Evolutionary conservation across 306 rosid species (phyloP).

Genomic region (Chamaecrista fasciculata): DNA sequence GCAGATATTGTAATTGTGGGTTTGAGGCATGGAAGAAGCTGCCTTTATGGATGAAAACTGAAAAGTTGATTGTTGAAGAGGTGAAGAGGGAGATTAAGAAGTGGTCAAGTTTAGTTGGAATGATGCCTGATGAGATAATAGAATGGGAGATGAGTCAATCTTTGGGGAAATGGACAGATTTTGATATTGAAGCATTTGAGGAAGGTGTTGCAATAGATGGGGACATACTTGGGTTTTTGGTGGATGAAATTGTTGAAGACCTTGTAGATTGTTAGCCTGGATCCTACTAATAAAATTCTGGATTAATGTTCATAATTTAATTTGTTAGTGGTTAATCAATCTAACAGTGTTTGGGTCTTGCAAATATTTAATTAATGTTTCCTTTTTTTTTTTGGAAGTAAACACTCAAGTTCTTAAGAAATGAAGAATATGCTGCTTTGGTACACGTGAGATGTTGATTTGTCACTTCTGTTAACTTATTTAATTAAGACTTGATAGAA

Average conservation of each 20-base stretch:
- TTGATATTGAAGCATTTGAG: conserved; percentile 71
- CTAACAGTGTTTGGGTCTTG: no score
- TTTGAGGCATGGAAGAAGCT: conserved; percentile 41
- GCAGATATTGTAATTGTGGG: conserved; percentile 43
- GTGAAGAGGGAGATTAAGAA: conserved; percentile 51
- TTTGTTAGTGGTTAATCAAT: no score
- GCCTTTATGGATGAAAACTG: conserved; percentile 32
- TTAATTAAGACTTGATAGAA: no score
- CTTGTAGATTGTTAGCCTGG: conserved; percentile 21
- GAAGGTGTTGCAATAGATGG: conserved; percentile 53
- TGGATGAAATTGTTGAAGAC: conserved; percentile 65
- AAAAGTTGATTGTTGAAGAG: conserved; percentile 36
- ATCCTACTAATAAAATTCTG: conserved; percentile 6
- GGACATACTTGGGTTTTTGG: conserved; percentile 53
- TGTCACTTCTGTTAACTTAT: no score
- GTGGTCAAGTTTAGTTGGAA: conserved; percentile 57
- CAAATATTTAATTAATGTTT: no score
- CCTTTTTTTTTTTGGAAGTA: no score
- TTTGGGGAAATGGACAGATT: conserved; percentile 71
- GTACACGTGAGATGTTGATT: no score
- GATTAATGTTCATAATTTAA: not conserved
- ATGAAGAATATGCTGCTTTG: no score
- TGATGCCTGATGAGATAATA: conserved; percentile 64
- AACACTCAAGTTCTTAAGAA: no score
- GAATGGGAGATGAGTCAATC: conserved; percentile 84